phyloP scores from a whole-genome alignment of 2,329 filamentous ascomycete species.

The Stemphylium beticola region DNA sequence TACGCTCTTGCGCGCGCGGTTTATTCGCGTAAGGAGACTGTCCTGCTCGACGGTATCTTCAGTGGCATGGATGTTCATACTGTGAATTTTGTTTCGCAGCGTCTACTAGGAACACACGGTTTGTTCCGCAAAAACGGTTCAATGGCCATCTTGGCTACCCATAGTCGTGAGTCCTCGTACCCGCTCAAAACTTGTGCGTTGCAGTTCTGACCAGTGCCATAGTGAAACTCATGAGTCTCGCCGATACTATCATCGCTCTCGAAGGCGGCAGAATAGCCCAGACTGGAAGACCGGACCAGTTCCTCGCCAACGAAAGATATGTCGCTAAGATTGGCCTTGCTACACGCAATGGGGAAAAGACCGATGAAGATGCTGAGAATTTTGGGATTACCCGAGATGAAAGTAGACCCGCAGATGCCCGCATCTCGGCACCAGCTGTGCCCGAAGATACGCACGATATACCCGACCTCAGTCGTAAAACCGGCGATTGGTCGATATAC shows the following conservation, averaged over 20 bases:
- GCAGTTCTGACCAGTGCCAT: neutral
- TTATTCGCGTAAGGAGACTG: neutral
- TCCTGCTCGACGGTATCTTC: slow-evolving; percentile 2
- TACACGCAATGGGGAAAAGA: neutral
- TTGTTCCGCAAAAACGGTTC: neutral
- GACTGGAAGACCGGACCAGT: neutral
- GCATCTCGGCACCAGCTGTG: neutral
- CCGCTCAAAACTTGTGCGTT: neutral
- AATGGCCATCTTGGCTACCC: neutral
- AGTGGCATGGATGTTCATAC: slow-evolving; percentile 1
- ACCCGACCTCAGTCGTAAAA: neutral
- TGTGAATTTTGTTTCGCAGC: neutral
- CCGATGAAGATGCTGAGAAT: neutral
- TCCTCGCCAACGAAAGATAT: neutral
- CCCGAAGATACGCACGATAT: neutral
- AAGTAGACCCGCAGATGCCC: neutral
- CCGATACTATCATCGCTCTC: slow-evolving; percentile 1
- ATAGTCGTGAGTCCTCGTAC: neutral
- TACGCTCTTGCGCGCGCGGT: slow-evolving; percentile 1
- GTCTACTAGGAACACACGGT: neutral
- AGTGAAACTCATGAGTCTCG: slow-evolving; percentile 1
- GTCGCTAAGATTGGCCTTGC: neutral
- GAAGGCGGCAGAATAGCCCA: neutral
- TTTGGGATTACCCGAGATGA: neutral
- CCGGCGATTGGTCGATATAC: slow-evolving; percentile 1